Base-by-base conservation (phyloP, 805 yeast species). In the Candida multigemmis region DNA sequence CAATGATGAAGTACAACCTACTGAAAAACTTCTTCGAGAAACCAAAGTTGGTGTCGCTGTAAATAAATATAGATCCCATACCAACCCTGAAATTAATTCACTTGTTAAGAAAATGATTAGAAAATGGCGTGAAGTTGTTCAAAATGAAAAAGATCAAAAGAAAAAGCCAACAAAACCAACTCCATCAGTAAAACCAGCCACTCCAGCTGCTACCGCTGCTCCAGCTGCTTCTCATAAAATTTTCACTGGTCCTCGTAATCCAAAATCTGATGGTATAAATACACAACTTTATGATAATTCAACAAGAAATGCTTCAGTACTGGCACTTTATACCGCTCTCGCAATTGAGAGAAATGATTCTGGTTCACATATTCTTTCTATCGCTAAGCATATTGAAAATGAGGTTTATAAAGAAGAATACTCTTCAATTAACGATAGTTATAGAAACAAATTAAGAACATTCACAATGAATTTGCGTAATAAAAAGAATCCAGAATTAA, bases 41-140 rank as follows among this genome's bases (percentile, higher is more conserved):
- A 91, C 98, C 6, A 86, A 85, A 52, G 89, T 91, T n/a, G 98
- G 98, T 37, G 89, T 91, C 11, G 89, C 87, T 6, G 96, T 91
- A 22, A 91, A 91, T 59, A 86, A 84, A 53, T 74, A 81, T 44
- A 74, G 94, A 37, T 57, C 82, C 6, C 74, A 76, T 24, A 46
- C 56, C 16, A 83, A 81, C 51, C 35, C 68, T 13, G 93, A 86
- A 40, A 69, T 91, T 24, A 63, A 78, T 8, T 55, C 66, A 2
- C 56, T 81, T 21, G 97, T 89, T 19, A 83, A 82, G 50, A 74
- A 73, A 40, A 82, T 87, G 60, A 86, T 91, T 42, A 71, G 74
- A 40, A 63, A 68, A 19, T 91, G 98, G 98, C 85, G 85, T 47
- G 96, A 89, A 37, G 77, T 76, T 27, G 94, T 89, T 10, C 77